Base-by-base conservation (phyloP, 208 protist species). In the Novymonas esmeraldas region DNA sequence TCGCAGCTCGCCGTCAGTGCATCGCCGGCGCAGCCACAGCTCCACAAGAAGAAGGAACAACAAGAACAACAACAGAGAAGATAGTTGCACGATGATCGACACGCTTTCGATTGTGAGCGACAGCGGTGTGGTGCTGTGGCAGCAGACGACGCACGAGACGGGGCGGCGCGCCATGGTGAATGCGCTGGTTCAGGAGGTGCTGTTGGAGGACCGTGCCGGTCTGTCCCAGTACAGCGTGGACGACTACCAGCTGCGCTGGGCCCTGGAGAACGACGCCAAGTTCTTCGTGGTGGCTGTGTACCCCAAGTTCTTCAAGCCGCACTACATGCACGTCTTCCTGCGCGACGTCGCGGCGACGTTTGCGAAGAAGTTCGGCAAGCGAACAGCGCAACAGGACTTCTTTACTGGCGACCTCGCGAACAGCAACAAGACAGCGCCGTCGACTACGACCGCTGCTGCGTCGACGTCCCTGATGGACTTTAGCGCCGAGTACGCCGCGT, bases 211-310 rank as follows among this genome's bases (percentile, higher is more conserved):
- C 54, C 90, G 95, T 41, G 84, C 85, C 11, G 85, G 93, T 22
- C 79, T 90, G 56, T 76, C 69, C n/a, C 74, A 89, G 60, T 71
- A 81, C 62, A 69, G 85, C 42, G 70, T 92, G 10, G 83, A 82
- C 41, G 82, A 92, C 41, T 97, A 97, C 80, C 90, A 89, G 58
- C n/a, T 99, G 55, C 80, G 84, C 38, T 99, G 97, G 95, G 69
- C 73, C 5, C 76, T 98, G 22, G 87, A 90, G 50, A 99, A 98
- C 76, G 93, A 98, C 49, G 77, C 89, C 41, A 85, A 92, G 44
- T 89, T 99, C 31, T 92, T 98, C 42, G 98, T 97, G 44, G 84
- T 98, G 31, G 93, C 74, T 13, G 86, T 98, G 16, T 97, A 95
- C 71, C 88, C 97, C 26, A 96, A 97, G 64, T 88, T 98, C 33